Conservation (phyloP, 805 yeast species). For the Henningerozyma blattae region DNA sequence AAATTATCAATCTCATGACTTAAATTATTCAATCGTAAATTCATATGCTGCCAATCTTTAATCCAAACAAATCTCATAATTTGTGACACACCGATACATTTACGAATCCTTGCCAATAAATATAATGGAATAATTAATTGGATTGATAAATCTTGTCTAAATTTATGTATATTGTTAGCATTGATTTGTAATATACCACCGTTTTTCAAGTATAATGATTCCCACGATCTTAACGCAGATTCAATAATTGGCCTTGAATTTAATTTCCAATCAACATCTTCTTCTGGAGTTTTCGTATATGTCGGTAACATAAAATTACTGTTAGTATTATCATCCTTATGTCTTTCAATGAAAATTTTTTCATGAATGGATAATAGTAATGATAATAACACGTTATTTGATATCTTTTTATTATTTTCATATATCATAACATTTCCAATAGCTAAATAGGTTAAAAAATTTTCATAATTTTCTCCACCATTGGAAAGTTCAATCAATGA, state of each 20-base stretch:
- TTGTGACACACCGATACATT: constrained; percentile 50
- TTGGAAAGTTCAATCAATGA: constrained; percentile 46
- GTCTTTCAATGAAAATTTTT: constrained; percentile 42
- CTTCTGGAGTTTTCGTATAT: constrained; percentile 34
- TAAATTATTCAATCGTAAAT: constrained; percentile 28
- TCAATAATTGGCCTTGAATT: constrained; percentile 48
- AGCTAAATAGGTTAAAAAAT: constrained; percentile 35
- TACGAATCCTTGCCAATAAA: constrained; percentile 54
- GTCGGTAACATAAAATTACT: too few species aligned
- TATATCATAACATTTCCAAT: constrained; percentile 26
- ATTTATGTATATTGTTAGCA: constrained; percentile 23
- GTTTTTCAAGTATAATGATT: constrained; percentile 43
- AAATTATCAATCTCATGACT: constrained; percentile 50
- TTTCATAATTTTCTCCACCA: constrained; percentile 34
- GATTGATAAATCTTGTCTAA: constrained; percentile 41
- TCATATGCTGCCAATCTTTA: constrained; percentile 63
- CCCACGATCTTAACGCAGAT: constrained; percentile 55
- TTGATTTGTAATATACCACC: constrained; percentile 52
- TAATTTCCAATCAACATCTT: constrained; percentile 54
- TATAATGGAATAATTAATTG: constrained; percentile 57
- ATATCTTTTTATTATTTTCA: constrained; percentile 16
- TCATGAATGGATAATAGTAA: constrained; percentile 59
- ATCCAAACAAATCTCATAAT: constrained; percentile 47
- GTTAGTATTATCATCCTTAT: constrained; percentile 15
- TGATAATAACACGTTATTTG: constrained; percentile 35